These are phyloP conservation scores for Aspergillus sp. DNA, from an alignment of 2,329 filamentous ascomycete species.

Conservation along the genomic window DNA sequence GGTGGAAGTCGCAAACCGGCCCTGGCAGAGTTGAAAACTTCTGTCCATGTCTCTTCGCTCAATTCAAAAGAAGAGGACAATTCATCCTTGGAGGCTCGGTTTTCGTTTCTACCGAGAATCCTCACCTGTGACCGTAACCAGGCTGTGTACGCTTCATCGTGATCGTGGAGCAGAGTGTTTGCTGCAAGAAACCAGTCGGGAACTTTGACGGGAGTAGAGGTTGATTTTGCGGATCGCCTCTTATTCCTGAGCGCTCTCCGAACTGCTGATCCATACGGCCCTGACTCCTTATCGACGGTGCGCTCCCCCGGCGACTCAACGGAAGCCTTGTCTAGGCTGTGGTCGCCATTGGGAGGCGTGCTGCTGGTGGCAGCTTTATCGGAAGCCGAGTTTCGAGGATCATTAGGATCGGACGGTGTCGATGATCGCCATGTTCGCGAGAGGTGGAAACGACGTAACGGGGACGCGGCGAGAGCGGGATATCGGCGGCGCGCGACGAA, in stretches of 20 bases:
- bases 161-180: slow-evolving; percentile 36
- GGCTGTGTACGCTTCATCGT: slow-evolving; percentile 15
- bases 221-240: slow-evolving; percentile 28
- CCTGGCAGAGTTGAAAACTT: slow-evolving; percentile 56
- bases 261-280: slow-evolving; percentile 46
- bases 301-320: slow-evolving; percentile 23
- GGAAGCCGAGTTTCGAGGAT: slow-evolving; percentile 25
- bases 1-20: slow-evolving; percentile 54
- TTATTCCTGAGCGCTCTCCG: slow-evolving; percentile 45
- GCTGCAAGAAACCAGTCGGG: slow-evolving; percentile 45
- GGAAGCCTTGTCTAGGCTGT: slow-evolving; percentile 21
- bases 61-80: slow-evolving; percentile 21
- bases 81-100: slow-evolving; percentile 25
- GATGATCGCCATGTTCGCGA: slow-evolving; percentile 36
- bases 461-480: slow-evolving; percentile 30
- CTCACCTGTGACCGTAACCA: slow-evolving; percentile 30
- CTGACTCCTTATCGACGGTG: slow-evolving; percentile 29
- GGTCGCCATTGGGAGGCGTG: slow-evolving; percentile 25
- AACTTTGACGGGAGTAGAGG: slow-evolving; percentile 30
- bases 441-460: slow-evolving; percentile 39
- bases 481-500: slow-evolving; percentile 43
- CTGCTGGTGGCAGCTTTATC: slow-evolving; percentile 28
- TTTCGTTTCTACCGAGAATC: slow-evolving; percentile 30
- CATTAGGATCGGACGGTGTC: slow-evolving; percentile 35
- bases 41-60: slow-evolving; percentile 49